Base-by-base conservation (phyloP, 495 filamentous ascomycete genomes). In the Aspergillus haitiensis region DNA sequence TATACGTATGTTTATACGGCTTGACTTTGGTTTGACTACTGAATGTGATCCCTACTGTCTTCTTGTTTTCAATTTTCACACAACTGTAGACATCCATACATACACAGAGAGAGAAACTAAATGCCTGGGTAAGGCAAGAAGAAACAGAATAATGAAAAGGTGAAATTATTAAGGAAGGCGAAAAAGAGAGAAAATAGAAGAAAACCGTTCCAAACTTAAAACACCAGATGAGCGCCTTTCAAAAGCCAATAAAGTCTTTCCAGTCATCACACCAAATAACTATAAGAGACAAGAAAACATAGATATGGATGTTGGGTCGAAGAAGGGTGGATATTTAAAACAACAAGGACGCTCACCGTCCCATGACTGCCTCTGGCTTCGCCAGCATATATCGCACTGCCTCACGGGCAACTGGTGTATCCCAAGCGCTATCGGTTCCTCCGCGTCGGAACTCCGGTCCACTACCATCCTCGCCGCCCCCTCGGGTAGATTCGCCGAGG, bases 401-500 rank as follows among this genome's bases (percentile, higher is more conserved):
- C 56, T 81, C 78, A 59, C 74, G 65, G 39, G 76, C 78, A 35
- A 79, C 75, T 39, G 68, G 61, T 12, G 75, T 75, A 52, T 79
- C 81, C 83, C 84, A 86, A 7, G 80, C 82, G 42, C 85, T 75
- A 4, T 75, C 76, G 18, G 62, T 46, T 11, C 84, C 85, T 32
- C 84, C 85, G 39, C 80, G 72, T 47, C 78, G 76, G 72, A 85
- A 87, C 68, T 85, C 86, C 16, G 81, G 79, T 35, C 80, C 82
- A 44, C 72, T 79, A 18, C 72, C 78, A 66, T 84, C 82, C 48
- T 90, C 88, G 8, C 84, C 87, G 47, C 84, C 87, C 7, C 86
- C 86, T 31, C 86, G 78, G 44, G 80, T 80, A 5, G 84, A 84
- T 72, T 97, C 95, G 36, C 94, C 94, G 48, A 93, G 74, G 44